phyloP scores from a whole-genome alignment of 768 basidiomycete genomes.

The Lactarius hengduanensis region DNA sequence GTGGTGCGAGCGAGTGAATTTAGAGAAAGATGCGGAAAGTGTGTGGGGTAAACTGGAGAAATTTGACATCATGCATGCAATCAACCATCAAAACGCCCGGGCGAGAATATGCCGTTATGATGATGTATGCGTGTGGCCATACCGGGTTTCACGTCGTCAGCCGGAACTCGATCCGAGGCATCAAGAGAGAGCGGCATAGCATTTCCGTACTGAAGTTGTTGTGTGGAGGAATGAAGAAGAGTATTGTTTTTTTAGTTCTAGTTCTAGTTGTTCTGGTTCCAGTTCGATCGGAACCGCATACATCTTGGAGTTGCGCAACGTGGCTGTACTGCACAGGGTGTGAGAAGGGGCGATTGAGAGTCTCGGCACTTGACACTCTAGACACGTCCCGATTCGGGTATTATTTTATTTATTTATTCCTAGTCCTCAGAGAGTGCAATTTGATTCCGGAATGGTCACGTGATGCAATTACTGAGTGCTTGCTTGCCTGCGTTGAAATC shows the following conservation, averaged over 20 bases:
- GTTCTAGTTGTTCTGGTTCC: background rate
- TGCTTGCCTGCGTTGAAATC: background rate
- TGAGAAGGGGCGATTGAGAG: slow-evolving; percentile 3
- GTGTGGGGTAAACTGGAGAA: slow-evolving; percentile 16
- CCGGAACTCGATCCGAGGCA: slow-evolving; percentile 3
- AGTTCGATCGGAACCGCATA: background rate
- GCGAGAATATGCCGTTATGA: slow-evolving; percentile 14
- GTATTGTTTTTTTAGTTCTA: background rate
- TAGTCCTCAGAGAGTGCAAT: too few relatives aligned
- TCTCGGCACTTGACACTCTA: background rate
- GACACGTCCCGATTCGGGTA: background rate
- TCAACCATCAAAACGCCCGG: background rate
- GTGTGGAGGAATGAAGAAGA: background rate
- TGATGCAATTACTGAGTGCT: background rate
- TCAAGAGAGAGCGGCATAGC: background rate
- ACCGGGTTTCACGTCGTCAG: background rate
- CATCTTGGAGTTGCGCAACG: background rate
- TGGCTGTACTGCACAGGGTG: background rate
- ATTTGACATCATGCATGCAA: slow-evolving; percentile 10
- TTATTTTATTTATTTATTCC: too few relatives aligned
- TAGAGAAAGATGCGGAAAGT: background rate
- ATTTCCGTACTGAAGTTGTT: background rate
- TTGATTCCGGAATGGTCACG: background rate
- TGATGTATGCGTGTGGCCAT: background rate
- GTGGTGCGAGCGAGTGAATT: background rate